phyloP scores from a whole-genome alignment of 2,329 filamentous ascomycete species.

The Torrubiella hemipterigena region DNA sequence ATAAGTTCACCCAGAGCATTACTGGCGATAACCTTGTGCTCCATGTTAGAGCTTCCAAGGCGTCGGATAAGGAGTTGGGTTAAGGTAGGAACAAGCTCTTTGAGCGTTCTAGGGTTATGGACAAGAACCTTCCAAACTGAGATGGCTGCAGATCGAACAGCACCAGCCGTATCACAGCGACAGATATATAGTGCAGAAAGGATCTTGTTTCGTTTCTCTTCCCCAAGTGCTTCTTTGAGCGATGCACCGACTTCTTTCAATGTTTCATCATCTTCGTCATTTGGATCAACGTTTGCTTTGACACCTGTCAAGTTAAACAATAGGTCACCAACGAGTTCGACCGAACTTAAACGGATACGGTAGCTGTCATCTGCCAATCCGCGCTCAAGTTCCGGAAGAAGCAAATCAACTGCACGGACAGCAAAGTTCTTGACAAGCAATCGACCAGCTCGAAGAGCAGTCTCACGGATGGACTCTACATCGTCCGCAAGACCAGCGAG shows the following conservation, averaged over 20 bases:
- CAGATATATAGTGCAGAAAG: slow-evolving; percentile 96
- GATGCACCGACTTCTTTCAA: slow-evolving; percentile 82
- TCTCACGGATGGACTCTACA: slow-evolving; percentile 91
- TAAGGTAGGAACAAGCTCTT: slow-evolving; percentile 88
- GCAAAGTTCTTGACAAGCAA: slow-evolving; percentile 98
- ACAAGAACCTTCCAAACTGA: slow-evolving; percentile 96
- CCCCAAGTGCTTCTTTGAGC: slow-evolving; percentile 85
- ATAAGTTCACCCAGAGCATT: slow-evolving; percentile 95
- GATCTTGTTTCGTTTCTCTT: slow-evolving; percentile 94
- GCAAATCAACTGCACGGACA: slow-evolving; percentile 81
- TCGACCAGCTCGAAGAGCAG: slow-evolving; percentile 84
- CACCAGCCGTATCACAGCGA: slow-evolving; percentile 86
- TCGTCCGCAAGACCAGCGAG: slow-evolving; percentile 90
- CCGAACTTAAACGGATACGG: slow-evolving; percentile 94
- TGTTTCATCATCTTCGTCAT: slow-evolving; percentile 64
- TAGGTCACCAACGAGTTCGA: slow-evolving; percentile 91
- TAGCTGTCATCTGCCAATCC: slow-evolving; percentile 96
- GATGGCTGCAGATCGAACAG: slow-evolving; percentile 82
- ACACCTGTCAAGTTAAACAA: slow-evolving; percentile 97
- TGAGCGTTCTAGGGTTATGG: slow-evolving; percentile 79
- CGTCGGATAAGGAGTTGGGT: slow-evolving; percentile 91
- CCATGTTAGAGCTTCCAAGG: slow-evolving; percentile 90
- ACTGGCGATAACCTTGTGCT: slow-evolving; percentile 97
- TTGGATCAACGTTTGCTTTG: slow-evolving; percentile 62
- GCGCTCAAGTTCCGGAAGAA: slow-evolving; percentile 88